Evolutionary conservation across 2,329 filamentous ascomycete species (phyloP).

Genomic region (Bipolaris cookei): DNA sequence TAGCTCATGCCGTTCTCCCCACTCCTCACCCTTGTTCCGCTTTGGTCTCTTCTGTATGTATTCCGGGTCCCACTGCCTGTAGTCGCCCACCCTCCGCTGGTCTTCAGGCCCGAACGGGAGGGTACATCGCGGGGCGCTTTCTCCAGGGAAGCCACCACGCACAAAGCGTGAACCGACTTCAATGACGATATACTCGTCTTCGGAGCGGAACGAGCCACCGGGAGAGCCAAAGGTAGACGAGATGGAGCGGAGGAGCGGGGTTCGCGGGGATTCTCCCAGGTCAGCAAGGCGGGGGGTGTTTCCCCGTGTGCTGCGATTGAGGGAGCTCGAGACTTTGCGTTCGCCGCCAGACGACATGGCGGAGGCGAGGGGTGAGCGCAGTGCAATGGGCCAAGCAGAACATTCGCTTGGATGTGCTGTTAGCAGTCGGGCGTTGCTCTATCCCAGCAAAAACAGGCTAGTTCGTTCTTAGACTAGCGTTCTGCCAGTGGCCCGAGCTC

Average conservation of each 20-base stretch:
- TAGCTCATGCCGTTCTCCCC: slow-evolving; percentile 72
- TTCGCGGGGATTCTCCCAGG: slow-evolving; percentile 47
- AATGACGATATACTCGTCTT: slow-evolving; percentile 85
- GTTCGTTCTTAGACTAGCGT: slow-evolving; percentile 9
- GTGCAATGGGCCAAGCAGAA: neutral
- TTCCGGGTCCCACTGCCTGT: slow-evolving; percentile 69
- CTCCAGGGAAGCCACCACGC: slow-evolving; percentile 84
- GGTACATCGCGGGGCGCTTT: slow-evolving; percentile 73
- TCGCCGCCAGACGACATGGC: slow-evolving; percentile 32
- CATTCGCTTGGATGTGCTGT: slow-evolving; percentile 1
- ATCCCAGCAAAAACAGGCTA: slow-evolving; percentile 1
- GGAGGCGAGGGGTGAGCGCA: neutral
- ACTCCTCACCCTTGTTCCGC: slow-evolving; percentile 58
- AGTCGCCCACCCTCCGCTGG: slow-evolving; percentile 80
- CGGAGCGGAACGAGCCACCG: slow-evolving; percentile 60
- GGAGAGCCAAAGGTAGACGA: slow-evolving; percentile 65
- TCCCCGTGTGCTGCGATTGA: slow-evolving; percentile 39
- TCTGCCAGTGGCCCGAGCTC: slow-evolving; percentile 7
- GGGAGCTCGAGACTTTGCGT: slow-evolving; percentile 41
- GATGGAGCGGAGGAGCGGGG: slow-evolving; percentile 64
- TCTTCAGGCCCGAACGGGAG: slow-evolving; percentile 76
- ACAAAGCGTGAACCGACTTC: slow-evolving; percentile 82
- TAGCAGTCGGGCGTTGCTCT: neutral
- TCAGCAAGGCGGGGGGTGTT: slow-evolving; percentile 44
- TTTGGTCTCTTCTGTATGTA: slow-evolving; percentile 59